A percentile compares a stretch with the other conserved stretches of the same genome.
phyloP scores from a whole-genome alignment of 192 early-diverging fungal species.

The Coemansia sp. region DNA sequence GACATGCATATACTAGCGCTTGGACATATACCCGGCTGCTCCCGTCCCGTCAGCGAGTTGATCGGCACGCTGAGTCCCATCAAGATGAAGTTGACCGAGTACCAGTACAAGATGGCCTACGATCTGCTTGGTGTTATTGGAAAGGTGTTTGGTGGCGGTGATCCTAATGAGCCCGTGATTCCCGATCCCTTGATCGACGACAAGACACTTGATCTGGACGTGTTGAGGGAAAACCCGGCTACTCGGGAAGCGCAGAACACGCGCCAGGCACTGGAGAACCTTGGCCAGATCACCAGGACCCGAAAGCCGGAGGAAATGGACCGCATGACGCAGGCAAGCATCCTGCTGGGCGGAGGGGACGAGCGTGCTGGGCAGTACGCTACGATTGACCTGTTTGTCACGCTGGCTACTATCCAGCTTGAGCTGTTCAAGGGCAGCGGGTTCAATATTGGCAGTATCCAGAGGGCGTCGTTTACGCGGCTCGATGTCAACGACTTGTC shows the following conservation, averaged over 20 bases:
- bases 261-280: slow-evolving; percentile 45
- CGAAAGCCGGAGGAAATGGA: background rate
- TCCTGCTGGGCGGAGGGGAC: background rate
- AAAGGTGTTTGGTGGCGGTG: slow-evolving; percentile 35
- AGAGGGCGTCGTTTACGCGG: slow-evolving; percentile 57
- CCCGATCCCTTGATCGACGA: slow-evolving; percentile 34
- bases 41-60: slow-evolving; percentile 64
- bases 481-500: slow-evolving; percentile 54
- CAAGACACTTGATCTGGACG: slow-evolving; percentile 25
- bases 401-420: slow-evolving; percentile 71
- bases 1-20: slow-evolving; percentile 66
- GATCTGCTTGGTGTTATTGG: slow-evolving; percentile 52
- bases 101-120: slow-evolving; percentile 82
- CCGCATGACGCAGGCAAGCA: background rate
- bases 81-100: slow-evolving; percentile 72
- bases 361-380: slow-evolving; percentile 35
- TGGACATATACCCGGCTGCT: slow-evolving; percentile 56
- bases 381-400: slow-evolving; percentile 60
- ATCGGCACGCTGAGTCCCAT: slow-evolving; percentile 71
- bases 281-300: slow-evolving; percentile 27
- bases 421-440: slow-evolving; percentile 74
- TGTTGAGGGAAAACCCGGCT: slow-evolving; percentile 49
- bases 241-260: slow-evolving; percentile 25
- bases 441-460: slow-evolving; percentile 53
- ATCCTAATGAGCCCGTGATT: slow-evolving; percentile 21